These are phyloP conservation scores for Prunus mongolica DNA, from an alignment of 306 rosid genomes.

Conservation along the genomic window DNA sequence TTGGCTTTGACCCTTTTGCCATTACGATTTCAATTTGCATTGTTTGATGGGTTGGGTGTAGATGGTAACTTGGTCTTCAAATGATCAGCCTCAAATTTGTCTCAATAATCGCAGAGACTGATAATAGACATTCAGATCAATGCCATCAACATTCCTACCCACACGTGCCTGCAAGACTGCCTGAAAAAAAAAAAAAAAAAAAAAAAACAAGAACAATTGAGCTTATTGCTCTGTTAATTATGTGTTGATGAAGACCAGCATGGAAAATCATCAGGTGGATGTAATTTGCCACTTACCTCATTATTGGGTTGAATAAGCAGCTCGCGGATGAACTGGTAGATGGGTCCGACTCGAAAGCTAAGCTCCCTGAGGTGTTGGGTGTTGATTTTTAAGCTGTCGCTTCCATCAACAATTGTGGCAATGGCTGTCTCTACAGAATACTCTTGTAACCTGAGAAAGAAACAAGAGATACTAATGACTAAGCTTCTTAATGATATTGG, in stretches of 20 bases:
- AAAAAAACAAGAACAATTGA: constrained; percentile 20
- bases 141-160: constrained; percentile 87
- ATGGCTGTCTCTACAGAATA: constrained; percentile 59
- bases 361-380: constrained; percentile 62
- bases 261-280: constrained; percentile 2
- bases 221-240: constrained; percentile 6
- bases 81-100: constrained; percentile 69
- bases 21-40: background rate
- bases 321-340: constrained; percentile 85
- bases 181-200: constrained; percentile 33
- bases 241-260: constrained; percentile 5
- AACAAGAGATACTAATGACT: background rate
- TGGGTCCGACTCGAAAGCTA: constrained; percentile 54
- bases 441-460: constrained; percentile 44
- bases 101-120: constrained; percentile 65
- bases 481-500: background rate
- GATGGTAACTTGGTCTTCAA: constrained; percentile 4
- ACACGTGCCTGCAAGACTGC: constrained; percentile 72
- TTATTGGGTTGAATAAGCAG: constrained; percentile 58
- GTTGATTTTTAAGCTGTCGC: constrained; percentile 39
- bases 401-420: constrained; percentile 59
- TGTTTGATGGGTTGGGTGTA: background rate
- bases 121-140: constrained; percentile 78
- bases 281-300: constrained; percentile 44
- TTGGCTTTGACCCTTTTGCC: background rate